These are phyloP conservation scores for Pseudoperonospora humuli DNA, from an alignment of 352 stramenopile species.

Conservation along the genomic window DNA sequence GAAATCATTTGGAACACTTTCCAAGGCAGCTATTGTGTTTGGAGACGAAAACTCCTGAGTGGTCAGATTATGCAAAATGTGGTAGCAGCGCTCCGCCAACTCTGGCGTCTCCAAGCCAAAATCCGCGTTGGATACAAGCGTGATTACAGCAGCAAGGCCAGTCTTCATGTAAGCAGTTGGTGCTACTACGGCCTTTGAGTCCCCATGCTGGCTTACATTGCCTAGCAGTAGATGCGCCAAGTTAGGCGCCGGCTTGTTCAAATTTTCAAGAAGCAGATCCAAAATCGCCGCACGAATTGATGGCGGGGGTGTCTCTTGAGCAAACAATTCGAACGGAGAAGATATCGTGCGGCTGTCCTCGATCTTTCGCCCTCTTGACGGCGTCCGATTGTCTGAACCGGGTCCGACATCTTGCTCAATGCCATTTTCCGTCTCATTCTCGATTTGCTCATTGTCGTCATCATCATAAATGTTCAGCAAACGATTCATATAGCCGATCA, in stretches of 20 bases:
- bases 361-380: constrained; percentile 31
- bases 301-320: constrained; percentile 25
- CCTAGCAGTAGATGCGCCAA: constrained; percentile 65
- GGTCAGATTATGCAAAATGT: constrained; percentile 55
- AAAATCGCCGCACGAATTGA: constrained; percentile 64
- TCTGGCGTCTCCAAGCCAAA: constrained; percentile 60
- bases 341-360: constrained; percentile 39
- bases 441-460: constrained; percentile 21
- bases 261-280: constrained; percentile 71
- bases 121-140: constrained; percentile 61
- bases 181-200: constrained; percentile 17
- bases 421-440: constrained; percentile 9
- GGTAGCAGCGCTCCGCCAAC: constrained; percentile 56
- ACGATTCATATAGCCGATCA: constrained; percentile 74
- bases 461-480: constrained; percentile 65
- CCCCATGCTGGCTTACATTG: constrained; percentile 33
- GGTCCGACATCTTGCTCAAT: constrained; percentile 17
- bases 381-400: constrained; percentile 25
- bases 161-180: constrained; percentile 36
- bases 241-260: constrained; percentile 69
- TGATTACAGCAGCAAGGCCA: constrained; percentile 57
- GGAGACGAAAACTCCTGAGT: constrained; percentile 62
- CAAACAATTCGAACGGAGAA: constrained; percentile 40
- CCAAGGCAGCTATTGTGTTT: constrained; percentile 40
- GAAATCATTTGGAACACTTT: constrained; percentile 54